Evolutionary conservation across 2,329 filamentous ascomycete species (phyloP), one percentile per base, ranked within the genome.

Genomic region (Dothiorella sarmentorum): DNA sequence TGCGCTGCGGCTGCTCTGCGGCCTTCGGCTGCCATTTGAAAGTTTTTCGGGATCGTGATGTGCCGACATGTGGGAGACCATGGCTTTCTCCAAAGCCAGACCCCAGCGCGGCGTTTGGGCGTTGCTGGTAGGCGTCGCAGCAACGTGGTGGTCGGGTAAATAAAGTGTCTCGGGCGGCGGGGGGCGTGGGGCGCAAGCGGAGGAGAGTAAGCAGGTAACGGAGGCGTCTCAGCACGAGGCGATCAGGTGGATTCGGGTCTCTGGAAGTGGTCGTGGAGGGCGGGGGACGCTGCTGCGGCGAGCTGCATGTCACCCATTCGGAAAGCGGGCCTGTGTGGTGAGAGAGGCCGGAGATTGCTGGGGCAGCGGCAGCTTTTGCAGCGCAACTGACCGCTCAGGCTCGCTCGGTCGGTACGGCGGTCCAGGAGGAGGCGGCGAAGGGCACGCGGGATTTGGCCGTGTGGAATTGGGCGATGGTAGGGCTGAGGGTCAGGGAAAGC

Each of bases 291-390:
- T 38, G 43, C 37, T 42, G 45, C 44, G 56, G 56, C 44, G 55
- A 51, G 45, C 44, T 38, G 44, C 56, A 58, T 58, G 56, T 51
- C 56, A 58, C 56, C 56, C 56, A 44, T 58, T 44, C 56, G 56
- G 56, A 58, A 49, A 40, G 55, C 43, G 44, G 40, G 55, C 33
- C 33, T 53, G 49, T 7, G 49, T 53, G 49, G 49, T 53, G 35
- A 53, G 49, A 53, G 49, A 53, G 49, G 49, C 31, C 26, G 49
- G 49, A 53, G 49, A 40, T 27, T 40, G 49, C 26, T 45, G 43
- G 26, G 26, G 11, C 40, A 45, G 43, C 26, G 29, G 24, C 24
- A 40, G 49, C 35, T 40, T 20, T 18, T 3, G 35, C 49, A 35
- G 22, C 33, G 22, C 49, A 15, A 24, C 49, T 24, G 22, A 11